Conservation (phyloP, 805 yeast species). For the Metschnikowia drakensbergensis region DNA sequence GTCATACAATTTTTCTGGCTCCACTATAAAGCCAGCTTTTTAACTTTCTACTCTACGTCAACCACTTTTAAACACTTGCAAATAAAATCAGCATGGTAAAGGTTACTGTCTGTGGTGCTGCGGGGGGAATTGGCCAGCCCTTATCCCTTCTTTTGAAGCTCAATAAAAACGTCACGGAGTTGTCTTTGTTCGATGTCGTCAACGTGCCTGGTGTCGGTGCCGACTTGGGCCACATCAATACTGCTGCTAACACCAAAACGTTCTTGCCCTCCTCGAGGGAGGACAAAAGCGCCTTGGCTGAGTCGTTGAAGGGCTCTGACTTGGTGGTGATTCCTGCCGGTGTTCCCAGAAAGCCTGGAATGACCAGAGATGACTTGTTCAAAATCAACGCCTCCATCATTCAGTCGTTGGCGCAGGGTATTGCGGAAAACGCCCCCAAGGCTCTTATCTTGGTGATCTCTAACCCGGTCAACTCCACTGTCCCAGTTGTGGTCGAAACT, state of each 20-base stretch:
- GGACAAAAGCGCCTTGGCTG: constrained; percentile 43
- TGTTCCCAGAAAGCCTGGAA: constrained; percentile 90
- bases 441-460: constrained; percentile 82
- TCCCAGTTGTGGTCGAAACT: constrained; percentile 82
- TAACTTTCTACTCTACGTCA: neutral
- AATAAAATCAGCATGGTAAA: constrained; percentile 41
- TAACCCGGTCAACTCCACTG: constrained; percentile 92
- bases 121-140: constrained; percentile 95
- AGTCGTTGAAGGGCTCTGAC: constrained; percentile 44
- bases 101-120: constrained; percentile 87
- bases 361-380: constrained; percentile 89
- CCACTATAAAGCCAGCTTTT: neutral
- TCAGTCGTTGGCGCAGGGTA: constrained; percentile 65
- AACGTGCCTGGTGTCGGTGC: constrained; percentile 84
- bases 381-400: constrained; percentile 81
- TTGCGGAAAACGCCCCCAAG: constrained; percentile 67
- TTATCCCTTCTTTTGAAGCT: constrained; percentile 76
- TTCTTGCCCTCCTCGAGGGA: constrained; percentile 56
- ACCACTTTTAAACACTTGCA: too few relatives aligned
- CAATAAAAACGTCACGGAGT: constrained; percentile 55
- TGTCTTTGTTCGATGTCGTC: constrained; percentile 82
- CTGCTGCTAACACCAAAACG: constrained; percentile 57
- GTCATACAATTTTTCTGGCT: neutral
- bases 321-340: constrained; percentile 75
- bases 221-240: constrained; percentile 79